A percentile compares a stretch with the other conserved stretches of the same genome.
These are phyloP conservation scores for Gnaphalium uliginosum DNA, from an alignment of 129 eudicot genomes.

Conservation along the genomic window DNA sequence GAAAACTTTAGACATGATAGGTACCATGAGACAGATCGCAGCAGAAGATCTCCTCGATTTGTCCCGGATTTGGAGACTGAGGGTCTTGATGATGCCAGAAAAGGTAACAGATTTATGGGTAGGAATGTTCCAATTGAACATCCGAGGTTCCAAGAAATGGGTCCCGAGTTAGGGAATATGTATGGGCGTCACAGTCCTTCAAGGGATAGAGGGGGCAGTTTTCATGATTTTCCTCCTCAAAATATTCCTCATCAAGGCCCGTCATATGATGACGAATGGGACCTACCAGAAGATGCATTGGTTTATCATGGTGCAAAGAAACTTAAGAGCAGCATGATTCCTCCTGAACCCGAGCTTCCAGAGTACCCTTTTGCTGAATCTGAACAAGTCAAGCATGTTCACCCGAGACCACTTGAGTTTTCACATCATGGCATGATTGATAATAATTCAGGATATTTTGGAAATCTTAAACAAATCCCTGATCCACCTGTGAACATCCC, in stretches of 20 bases:
- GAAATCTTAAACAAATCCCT: conserved; percentile 44
- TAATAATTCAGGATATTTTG: conserved; percentile 44
- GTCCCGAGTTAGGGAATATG: conserved; percentile 38
- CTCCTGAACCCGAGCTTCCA: conserved; percentile 72
- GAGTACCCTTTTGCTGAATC: conserved; percentile 71
- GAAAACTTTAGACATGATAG: conserved; percentile 55
- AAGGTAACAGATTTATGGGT: conserved; percentile 35
- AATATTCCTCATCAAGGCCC: conserved; percentile 43
- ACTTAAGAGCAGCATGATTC: conserved; percentile 45
- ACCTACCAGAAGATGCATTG: conserved; percentile 73
- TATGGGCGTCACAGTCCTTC: conserved; percentile 56
- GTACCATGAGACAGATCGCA: conserved; percentile 44
- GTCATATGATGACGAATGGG: conserved; percentile 72
- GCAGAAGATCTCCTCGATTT: conserved; percentile 50
- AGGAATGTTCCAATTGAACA: conserved; percentile 47
- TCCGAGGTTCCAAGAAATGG: conserved; percentile 44
- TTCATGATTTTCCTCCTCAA: conserved; percentile 59
- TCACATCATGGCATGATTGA: conserved; percentile 40
- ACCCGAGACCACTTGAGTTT: conserved; percentile 40
- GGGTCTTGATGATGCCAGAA: conserved; percentile 45
- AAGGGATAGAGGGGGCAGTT: conserved; percentile 44
- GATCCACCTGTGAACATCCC: conserved; percentile 45
- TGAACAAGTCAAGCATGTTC: conserved; percentile 52
- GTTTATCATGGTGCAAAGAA: conserved; percentile 68
- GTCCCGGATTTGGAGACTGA: conserved; percentile 39